These are phyloP conservation scores for Diacronema lutheri DNA, from an alignment of 78 protist species.

Conservation along the genomic window DNA sequence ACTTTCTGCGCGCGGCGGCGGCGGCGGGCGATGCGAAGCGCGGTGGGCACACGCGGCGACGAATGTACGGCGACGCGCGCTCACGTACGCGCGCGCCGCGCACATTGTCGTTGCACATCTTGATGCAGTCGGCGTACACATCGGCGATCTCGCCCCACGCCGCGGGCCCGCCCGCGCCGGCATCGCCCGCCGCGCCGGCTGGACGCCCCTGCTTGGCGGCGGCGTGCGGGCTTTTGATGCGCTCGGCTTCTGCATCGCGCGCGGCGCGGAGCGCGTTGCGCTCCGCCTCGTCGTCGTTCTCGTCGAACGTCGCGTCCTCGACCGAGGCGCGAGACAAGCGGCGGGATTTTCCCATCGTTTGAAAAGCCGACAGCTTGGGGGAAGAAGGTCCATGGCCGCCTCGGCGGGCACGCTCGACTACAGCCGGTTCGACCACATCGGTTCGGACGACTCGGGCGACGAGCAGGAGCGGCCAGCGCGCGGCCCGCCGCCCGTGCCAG, in stretches of 20 bases:
- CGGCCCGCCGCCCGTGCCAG: background rate
- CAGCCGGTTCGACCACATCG: background rate
- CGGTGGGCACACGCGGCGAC: background rate
- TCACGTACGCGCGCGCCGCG: background rate
- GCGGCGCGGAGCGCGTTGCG: no score
- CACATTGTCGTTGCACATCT: constrained; percentile 28
- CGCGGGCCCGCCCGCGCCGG: no score
- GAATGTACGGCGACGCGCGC: background rate
- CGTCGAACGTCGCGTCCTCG: background rate
- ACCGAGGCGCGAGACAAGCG: background rate
- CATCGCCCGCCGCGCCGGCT: background rate
- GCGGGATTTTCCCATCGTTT: background rate
- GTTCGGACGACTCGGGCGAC: background rate
- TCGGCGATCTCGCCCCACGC: background rate
- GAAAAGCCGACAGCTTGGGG: no score
- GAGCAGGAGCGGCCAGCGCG: background rate
- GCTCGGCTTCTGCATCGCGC: background rate
- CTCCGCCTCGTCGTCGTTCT: constrained; percentile 21
- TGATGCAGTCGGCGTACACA: constrained; percentile 38
- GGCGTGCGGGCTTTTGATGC: background rate
- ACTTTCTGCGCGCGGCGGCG: constrained; percentile 67
- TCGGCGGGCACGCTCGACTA: background rate
- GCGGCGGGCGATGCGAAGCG: background rate
- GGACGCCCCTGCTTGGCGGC: background rate
- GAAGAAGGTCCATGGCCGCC: no score